phyloP scores from a whole-genome alignment of 495 filamentous ascomycete genomes.

The Xylaria scruposa region DNA sequence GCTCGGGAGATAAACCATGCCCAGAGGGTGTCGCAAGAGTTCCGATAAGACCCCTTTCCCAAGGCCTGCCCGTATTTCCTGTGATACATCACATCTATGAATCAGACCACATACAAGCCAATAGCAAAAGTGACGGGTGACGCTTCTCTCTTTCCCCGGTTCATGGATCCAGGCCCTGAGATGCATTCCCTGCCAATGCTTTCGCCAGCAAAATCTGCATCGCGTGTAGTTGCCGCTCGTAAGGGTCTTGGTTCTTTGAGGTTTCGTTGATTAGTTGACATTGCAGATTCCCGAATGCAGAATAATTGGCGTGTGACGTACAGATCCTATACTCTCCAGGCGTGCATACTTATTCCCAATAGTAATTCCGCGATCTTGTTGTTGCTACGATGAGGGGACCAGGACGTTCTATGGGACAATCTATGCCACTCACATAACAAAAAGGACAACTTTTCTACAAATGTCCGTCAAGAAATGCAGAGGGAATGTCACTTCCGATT shows the following conservation, averaged over 20 bases:
- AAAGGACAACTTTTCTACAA: neutral
- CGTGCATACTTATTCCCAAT: neutral
- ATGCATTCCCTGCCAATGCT: neutral
- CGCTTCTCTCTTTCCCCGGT: neutral
- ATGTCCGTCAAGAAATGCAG: neutral
- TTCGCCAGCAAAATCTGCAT: neutral
- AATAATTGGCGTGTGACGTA: neutral
- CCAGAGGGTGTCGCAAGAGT: neutral
- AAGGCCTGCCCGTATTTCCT: neutral
- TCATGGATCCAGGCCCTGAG: neutral
- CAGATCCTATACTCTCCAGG: neutral
- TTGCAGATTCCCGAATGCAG: neutral
- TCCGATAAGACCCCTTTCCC: neutral
- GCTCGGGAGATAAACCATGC: neutral
- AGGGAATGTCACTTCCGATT: neutral
- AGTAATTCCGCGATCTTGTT: neutral
- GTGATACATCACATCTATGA: conserved; percentile 1
- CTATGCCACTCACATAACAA: neutral
- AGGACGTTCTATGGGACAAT: neutral
- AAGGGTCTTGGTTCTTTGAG: neutral
- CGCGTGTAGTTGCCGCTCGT: neutral
- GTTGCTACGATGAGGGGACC: neutral
- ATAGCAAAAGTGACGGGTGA: neutral
- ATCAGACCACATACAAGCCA: neutral
- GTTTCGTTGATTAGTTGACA: neutral